phyloP scores from a whole-genome alignment of 148 eudicot species.

The Pharnaceum exiguum region DNA sequence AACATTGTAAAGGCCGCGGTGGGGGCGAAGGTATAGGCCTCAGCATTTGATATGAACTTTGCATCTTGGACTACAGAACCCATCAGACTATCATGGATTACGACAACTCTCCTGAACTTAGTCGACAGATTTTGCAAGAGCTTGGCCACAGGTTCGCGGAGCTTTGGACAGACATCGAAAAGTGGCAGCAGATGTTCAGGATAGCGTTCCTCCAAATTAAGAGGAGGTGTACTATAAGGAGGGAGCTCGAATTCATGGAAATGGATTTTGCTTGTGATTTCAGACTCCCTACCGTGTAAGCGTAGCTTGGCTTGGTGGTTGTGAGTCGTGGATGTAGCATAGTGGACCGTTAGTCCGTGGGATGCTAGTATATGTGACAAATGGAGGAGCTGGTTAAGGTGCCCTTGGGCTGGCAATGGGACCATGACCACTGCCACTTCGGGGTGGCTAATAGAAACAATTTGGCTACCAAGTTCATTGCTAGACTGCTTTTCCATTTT shows the following conservation, averaged over 20 bases:
- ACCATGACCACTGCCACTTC: constrained; percentile 33
- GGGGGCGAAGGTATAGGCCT: constrained; percentile 33
- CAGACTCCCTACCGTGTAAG: constrained; percentile 19
- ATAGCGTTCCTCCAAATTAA: constrained; percentile 5
- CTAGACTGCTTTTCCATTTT: neutral
- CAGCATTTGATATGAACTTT: constrained; percentile 29
- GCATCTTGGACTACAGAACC: constrained; percentile 37
- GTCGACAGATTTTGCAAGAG: constrained; percentile 25
- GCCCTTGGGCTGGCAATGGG: constrained; percentile 58
- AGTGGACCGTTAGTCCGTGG: constrained; percentile 42
- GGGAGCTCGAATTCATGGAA: constrained; percentile 46
- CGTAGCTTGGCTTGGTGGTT: constrained; percentile 42
- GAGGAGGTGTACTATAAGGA: constrained; percentile 16
- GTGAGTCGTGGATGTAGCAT: constrained; percentile 28
- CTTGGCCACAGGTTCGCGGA: constrained; percentile 23
- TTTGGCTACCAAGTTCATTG: too few species aligned
- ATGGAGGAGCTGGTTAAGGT: constrained; percentile 65
- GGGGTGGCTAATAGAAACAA: too few species aligned
- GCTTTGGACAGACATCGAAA: constrained; percentile 17
- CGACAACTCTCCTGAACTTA: constrained; percentile 16
- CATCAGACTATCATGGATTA: constrained; percentile 42
- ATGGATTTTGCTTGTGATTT: constrained; percentile 13
- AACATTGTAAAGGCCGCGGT: constrained; percentile 29
- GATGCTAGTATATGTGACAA: constrained; percentile 42
- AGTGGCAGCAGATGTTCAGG: constrained; percentile 39